These are phyloP conservation scores for Xylariaceae sp. DNA, from an alignment of 2,329 filamentous ascomycete genomes.

Conservation along the genomic window DNA sequence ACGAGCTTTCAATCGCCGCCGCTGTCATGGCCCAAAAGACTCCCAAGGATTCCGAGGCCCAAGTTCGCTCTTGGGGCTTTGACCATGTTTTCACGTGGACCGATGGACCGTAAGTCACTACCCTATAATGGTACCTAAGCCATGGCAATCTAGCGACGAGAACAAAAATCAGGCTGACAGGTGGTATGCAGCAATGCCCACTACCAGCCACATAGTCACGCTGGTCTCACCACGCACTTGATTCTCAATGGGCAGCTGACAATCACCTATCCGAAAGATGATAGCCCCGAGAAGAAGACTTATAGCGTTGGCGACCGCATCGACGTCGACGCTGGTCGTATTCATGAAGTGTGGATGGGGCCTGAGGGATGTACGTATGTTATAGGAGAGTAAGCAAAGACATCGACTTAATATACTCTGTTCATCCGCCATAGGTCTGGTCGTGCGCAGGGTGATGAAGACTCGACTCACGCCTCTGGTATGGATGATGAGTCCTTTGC, in stretches of 20 bases:
- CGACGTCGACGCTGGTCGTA: constrained; percentile 59
- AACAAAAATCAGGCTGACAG: constrained; percentile 13
- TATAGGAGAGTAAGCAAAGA: constrained; percentile 47
- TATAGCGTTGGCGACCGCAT: constrained; percentile 58
- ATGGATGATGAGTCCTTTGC: too few species aligned
- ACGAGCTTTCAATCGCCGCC: background rate
- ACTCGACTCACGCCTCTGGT: too few species aligned
- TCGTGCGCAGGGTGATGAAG: too few species aligned
- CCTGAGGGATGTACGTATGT: constrained; percentile 63
- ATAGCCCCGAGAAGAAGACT: constrained; percentile 49
- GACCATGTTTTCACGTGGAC: constrained; percentile 67
- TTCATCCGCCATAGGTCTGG: too few species aligned
- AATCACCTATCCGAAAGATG: constrained; percentile 61
- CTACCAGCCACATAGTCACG: constrained; percentile 64
- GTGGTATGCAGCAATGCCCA: constrained; percentile 52
- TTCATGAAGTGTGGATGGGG: constrained; percentile 70
- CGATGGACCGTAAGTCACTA: constrained; percentile 57
- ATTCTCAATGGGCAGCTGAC: constrained; percentile 62
- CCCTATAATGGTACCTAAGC: background rate
- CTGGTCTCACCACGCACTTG: constrained; percentile 63
- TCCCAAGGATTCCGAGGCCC: constrained; percentile 47
- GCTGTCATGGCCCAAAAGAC: constrained; percentile 29
- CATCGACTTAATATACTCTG: too few species aligned
- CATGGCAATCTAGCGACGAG: background rate
- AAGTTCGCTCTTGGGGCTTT: constrained; percentile 69